Percentiles rank a stretch among this genome's conserved stretches.
Evolutionary conservation across 108 stramenopile genomes (phyloP).

Genomic region (Cyclotella cryptica): DNA sequence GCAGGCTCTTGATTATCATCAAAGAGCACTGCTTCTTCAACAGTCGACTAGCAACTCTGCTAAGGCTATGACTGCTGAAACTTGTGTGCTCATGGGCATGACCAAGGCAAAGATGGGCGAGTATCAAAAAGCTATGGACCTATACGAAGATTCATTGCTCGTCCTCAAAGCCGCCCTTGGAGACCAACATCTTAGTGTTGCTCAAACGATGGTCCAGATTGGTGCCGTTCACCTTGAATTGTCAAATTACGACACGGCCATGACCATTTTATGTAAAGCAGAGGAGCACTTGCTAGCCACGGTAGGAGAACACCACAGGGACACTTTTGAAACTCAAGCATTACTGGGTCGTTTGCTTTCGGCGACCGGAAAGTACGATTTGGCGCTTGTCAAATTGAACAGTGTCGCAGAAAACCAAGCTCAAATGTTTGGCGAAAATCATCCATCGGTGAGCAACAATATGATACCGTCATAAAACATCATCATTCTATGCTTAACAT

Average conservation of each 20-base stretch:
- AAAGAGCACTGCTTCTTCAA: slow-evolving; percentile 66
- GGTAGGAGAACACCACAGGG: slow-evolving; percentile 62
- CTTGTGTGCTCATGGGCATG: slow-evolving; percentile 67
- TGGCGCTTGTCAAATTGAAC: slow-evolving; percentile 55
- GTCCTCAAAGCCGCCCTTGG: slow-evolving; percentile 59
- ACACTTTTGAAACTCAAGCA: slow-evolving; percentile 66
- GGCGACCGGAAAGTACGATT: slow-evolving; percentile 53
- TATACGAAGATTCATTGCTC: slow-evolving; percentile 64
- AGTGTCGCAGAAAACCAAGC: slow-evolving; percentile 59
- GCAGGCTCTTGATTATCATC: slow-evolving; percentile 79
- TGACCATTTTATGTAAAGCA: slow-evolving; percentile 57
- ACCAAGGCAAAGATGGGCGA: slow-evolving; percentile 63
- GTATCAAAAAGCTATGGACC: slow-evolving; percentile 59
- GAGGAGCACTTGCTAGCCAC: slow-evolving; percentile 58
- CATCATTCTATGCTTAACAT: neutral
- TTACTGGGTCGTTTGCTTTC: slow-evolving; percentile 67
- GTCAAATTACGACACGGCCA: slow-evolving; percentile 63
- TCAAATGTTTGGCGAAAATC: slow-evolving; percentile 60
- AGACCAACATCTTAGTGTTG: slow-evolving; percentile 64
- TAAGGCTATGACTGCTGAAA: slow-evolving; percentile 72
- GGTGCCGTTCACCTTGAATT: slow-evolving; percentile 62
- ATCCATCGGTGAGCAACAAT: slow-evolving; percentile 45
- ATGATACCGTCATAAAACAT: neutral
- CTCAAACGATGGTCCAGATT: slow-evolving; percentile 68
- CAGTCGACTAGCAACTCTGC: slow-evolving; percentile 57